Evolutionary conservation across 352 stramenopile genomes (phyloP).

Genomic region (Pythium periplocum): DNA sequence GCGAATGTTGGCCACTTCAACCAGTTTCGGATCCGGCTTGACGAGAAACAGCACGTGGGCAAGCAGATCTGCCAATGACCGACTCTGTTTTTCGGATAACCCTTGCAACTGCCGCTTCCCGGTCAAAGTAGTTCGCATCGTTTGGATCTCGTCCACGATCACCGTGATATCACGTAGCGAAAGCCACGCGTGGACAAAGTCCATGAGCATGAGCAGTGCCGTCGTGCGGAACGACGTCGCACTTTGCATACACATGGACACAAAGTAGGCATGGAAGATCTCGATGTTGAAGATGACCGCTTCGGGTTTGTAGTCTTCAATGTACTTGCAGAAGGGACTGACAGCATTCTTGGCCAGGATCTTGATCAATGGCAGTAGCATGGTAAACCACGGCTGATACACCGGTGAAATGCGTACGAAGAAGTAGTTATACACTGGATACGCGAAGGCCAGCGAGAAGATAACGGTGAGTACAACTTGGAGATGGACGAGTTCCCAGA

Average conservation of each 20-base stretch:
- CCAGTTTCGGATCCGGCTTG: not conserved
- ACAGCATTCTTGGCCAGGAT: slow-evolving; percentile 33
- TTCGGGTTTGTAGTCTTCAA: slow-evolving; percentile 22
- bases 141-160: not conserved
- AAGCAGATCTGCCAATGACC: not conserved
- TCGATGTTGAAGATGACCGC: slow-evolving; percentile 19
- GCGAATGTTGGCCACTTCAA: too few relatives aligned
- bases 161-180: slow-evolving; percentile 3
- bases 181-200: slow-evolving; percentile 5
- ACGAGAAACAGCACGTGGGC: slow-evolving; percentile 4
- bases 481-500: too few relatives aligned
- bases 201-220: slow-evolving; percentile 1
- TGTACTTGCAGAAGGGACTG: slow-evolving; percentile 5
- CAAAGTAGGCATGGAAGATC: slow-evolving; percentile 19
- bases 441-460: slow-evolving; percentile 4
- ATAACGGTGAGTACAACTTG: slow-evolving; percentile 1
- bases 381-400: slow-evolving; percentile 7
- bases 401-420: slow-evolving; percentile 9
- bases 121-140: not conserved
- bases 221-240: slow-evolving; percentile 7
- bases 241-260: slow-evolving; percentile 14
- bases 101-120: too few relatives aligned
- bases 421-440: slow-evolving; percentile 13
- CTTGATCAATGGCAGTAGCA: slow-evolving; percentile 37
- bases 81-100: not conserved